These are phyloP conservation scores for Epichloe elymi DNA, from an alignment of 2,329 filamentous ascomycete genomes.

Conservation along the genomic window DNA sequence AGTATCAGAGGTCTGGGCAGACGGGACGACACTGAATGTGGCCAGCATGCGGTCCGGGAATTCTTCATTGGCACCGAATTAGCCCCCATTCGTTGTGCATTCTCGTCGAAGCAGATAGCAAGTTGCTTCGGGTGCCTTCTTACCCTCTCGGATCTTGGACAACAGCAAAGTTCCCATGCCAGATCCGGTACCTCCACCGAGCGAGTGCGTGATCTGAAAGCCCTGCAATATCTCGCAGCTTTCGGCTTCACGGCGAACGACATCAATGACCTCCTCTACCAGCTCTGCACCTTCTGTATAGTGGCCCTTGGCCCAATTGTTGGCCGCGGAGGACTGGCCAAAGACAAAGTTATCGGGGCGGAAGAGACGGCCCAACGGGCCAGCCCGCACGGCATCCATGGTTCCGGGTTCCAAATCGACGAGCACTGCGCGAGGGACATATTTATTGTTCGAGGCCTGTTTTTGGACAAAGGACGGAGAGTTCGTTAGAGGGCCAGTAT, in stretches of 20 bases:
- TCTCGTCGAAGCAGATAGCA: not conserved
- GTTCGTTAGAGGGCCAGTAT: not conserved
- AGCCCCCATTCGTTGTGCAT: not conserved
- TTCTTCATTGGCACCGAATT: constrained; percentile 33
- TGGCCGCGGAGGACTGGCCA: constrained; percentile 96
- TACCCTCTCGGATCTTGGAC: constrained; percentile 89
- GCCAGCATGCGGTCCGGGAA: constrained; percentile 99
- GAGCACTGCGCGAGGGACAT: constrained; percentile 95
- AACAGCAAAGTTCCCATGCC: constrained; percentile 99
- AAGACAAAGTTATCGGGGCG: constrained; percentile 99
- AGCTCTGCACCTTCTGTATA: constrained; percentile 99
- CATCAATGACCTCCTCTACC: constrained; percentile 93
- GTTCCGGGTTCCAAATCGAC: constrained; percentile 98
- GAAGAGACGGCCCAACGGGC: constrained; percentile 97
- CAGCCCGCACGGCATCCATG: constrained; percentile 97
- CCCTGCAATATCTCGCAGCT: constrained; percentile 98
- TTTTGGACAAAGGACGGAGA: not conserved
- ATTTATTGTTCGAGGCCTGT: constrained; percentile 92
- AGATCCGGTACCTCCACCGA: constrained; percentile 98
- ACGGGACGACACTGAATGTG: constrained; percentile 96
- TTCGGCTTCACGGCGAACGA: constrained; percentile 95
- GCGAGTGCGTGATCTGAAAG: constrained; percentile 99
- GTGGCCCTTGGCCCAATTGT: constrained; percentile 99
- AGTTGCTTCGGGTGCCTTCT: not conserved
- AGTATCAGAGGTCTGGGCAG: constrained; percentile 97